phyloP scores from a whole-genome alignment of 2,329 filamentous ascomycete species.

The Macroventuria anomochaeta region DNA sequence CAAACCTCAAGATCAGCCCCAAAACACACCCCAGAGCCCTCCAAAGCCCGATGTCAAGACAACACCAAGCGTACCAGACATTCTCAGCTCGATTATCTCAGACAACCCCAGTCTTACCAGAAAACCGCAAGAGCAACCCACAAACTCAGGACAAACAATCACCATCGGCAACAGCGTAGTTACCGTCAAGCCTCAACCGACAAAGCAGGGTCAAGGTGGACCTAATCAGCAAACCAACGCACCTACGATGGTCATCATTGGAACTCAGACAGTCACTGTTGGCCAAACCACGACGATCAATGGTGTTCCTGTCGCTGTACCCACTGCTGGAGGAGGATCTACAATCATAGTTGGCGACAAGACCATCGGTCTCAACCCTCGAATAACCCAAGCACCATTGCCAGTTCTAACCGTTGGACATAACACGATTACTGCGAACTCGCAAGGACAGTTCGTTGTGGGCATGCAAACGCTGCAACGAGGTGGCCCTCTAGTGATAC shows the following conservation, averaged over 20 bases:
- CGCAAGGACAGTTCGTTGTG: slow-evolving; percentile 43
- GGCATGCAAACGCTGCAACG: slow-evolving; percentile 42
- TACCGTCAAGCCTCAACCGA: slow-evolving; percentile 23
- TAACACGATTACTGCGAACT: slow-evolving; percentile 39
- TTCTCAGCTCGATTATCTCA: slow-evolving; percentile 24
- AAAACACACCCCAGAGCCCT: slow-evolving; percentile 5
- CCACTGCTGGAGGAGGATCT: slow-evolving; percentile 29
- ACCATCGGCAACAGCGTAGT: slow-evolving; percentile 33
- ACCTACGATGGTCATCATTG: slow-evolving; percentile 32
- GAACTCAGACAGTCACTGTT: slow-evolving; percentile 35
- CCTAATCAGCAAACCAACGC: slow-evolving; percentile 18
- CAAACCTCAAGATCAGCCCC: slow-evolving; percentile 3
- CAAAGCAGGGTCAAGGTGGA: slow-evolving; percentile 19
- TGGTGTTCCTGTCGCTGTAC: slow-evolving; percentile 39
- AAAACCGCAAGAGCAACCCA: slow-evolving; percentile 10
- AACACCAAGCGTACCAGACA: slow-evolving; percentile 19
- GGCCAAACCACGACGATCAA: slow-evolving; percentile 43
- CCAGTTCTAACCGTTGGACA: slow-evolving; percentile 37
- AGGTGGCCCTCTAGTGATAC: slow-evolving; percentile 45
- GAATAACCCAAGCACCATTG: slow-evolving; percentile 20
- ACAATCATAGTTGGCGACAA: slow-evolving; percentile 39
- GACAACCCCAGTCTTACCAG: slow-evolving; percentile 19
- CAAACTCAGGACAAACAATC: slow-evolving; percentile 18
- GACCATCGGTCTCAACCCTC: slow-evolving; percentile 31
- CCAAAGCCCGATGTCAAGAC: slow-evolving; percentile 5